Evolutionary conservation across 2,329 filamentous ascomycete genomes (phyloP).

Genomic region (Penicillium sp.): DNA sequence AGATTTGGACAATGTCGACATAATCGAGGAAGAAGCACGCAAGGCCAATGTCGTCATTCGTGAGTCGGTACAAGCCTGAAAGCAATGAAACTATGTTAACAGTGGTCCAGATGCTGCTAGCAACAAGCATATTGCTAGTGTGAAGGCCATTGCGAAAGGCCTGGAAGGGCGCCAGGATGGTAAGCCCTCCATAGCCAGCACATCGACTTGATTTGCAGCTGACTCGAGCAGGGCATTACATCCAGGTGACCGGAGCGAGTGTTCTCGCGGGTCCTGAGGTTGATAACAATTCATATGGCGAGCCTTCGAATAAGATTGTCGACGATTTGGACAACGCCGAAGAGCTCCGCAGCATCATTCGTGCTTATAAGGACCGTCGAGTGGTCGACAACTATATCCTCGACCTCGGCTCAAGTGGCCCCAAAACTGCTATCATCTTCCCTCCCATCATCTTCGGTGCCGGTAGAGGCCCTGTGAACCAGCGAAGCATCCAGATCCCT

Average conservation of each 20-base stretch:
- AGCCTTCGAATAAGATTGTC: slow-evolving; percentile 31
- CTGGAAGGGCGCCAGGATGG: slow-evolving; percentile 3
- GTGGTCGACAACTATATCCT: slow-evolving; percentile 68
- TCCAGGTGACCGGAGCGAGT: slow-evolving; percentile 45
- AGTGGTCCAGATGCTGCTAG: slow-evolving; percentile 1
- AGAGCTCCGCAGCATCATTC: slow-evolving; percentile 37
- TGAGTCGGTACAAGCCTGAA: not conserved
- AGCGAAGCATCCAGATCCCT: slow-evolving; percentile 54
- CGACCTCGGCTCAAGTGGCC: slow-evolving; percentile 42
- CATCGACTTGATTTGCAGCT: not conserved
- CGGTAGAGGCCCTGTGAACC: slow-evolving; percentile 54
- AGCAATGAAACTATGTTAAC: no score
- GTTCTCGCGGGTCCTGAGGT: slow-evolving; percentile 38
- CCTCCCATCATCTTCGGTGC: slow-evolving; percentile 63
- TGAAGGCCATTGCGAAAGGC: slow-evolving; percentile 4
- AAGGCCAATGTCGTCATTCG: slow-evolving; percentile 8
- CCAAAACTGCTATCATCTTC: slow-evolving; percentile 62
- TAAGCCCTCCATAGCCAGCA: not conserved
- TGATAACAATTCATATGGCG: slow-evolving; percentile 32
- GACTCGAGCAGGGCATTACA: slow-evolving; percentile 5
- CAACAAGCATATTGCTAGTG: slow-evolving; percentile 3
- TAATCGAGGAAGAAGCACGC: slow-evolving; percentile 13
- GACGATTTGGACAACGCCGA: slow-evolving; percentile 38
- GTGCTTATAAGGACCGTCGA: slow-evolving; percentile 55
- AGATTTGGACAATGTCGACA: slow-evolving; percentile 35